Percentiles rank a stretch among this genome's conserved stretches.
These are phyloP conservation scores for Zasmidium cellare DNA, from an alignment of 2,329 filamentous ascomycete genomes.

Conservation along the genomic window DNA sequence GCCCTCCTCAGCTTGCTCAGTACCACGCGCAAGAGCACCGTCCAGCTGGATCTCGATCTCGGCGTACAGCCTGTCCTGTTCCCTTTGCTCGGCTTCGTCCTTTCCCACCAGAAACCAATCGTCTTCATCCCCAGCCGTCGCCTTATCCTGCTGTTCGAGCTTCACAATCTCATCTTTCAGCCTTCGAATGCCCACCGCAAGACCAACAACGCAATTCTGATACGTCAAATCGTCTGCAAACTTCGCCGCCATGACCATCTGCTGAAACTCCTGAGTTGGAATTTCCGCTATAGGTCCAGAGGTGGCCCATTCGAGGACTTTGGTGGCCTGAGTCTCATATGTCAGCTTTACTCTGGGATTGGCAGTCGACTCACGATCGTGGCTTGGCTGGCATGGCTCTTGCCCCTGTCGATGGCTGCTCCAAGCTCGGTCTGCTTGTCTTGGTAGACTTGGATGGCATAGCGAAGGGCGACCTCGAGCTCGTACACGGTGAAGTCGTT, in stretches of 20 bases:
- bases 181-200: not conserved
- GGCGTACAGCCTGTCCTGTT: slow-evolving; percentile 26
- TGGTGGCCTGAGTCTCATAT: not conserved
- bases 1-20: not conserved
- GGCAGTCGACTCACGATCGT: not conserved
- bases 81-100: slow-evolving; percentile 15
- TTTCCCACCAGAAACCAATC: slow-evolving; percentile 7
- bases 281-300: not conserved
- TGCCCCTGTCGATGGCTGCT: not conserved
- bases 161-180: slow-evolving; percentile 1
- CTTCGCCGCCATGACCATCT: slow-evolving; percentile 7
- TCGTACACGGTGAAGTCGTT: slow-evolving; percentile 7
- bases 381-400: not conserved
- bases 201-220: slow-evolving; percentile 3
- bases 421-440: not conserved
- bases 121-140: slow-evolving; percentile 2
- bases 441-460: not conserved
- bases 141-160: not conserved
- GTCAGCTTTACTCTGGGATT: not conserved
- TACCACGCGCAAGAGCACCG: not conserved
- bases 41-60: slow-evolving; percentile 11
- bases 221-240: not conserved
- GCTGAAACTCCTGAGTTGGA: not conserved
- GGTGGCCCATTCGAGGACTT: not conserved
- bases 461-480: slow-evolving; percentile 3